Conservation (phyloP, 1,284 basidiomycete genomes). For the Veloboletus limbatus region DNA sequence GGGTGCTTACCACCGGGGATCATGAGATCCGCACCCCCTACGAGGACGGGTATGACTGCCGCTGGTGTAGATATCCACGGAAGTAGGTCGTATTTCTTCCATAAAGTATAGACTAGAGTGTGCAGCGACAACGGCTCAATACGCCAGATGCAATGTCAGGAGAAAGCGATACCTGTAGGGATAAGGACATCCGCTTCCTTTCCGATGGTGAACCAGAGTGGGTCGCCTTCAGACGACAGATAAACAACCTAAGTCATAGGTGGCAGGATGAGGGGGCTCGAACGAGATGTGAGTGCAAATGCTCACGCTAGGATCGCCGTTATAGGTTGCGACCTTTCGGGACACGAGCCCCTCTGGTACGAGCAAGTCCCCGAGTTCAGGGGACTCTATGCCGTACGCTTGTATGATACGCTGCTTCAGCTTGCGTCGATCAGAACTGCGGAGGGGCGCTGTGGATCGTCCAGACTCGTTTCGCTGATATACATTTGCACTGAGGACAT, state of each 20-base stretch:
- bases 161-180: conserved; percentile 52
- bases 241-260: conserved; percentile 49
- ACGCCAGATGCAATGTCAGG: not conserved
- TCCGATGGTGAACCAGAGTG: conserved; percentile 79
- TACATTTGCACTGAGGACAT: not conserved
- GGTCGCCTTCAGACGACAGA: conserved; percentile 67
- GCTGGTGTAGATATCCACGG: conserved; percentile 65
- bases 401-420: conserved; percentile 57
- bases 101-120: conserved; percentile 62
- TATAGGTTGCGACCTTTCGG: conserved; percentile 63
- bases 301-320: conserved; percentile 62
- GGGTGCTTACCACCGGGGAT: conserved; percentile 65
- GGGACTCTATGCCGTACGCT: conserved; percentile 40
- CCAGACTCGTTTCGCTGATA: not conserved
- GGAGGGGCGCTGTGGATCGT: conserved; percentile 50
- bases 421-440: conserved; percentile 68
- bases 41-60: conserved; percentile 60
- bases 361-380: conserved; percentile 57
- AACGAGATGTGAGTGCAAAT: not conserved
- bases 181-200: conserved; percentile 64
- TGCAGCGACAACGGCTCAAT: not conserved
- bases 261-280: not conserved
- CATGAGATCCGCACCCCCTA: conserved; percentile 77
- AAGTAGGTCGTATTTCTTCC: conserved; percentile 65
- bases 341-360: conserved; percentile 70